Evolutionary conservation across 495 filamentous ascomycete species (phyloP).

Genomic region (Copromyces sp.): DNA sequence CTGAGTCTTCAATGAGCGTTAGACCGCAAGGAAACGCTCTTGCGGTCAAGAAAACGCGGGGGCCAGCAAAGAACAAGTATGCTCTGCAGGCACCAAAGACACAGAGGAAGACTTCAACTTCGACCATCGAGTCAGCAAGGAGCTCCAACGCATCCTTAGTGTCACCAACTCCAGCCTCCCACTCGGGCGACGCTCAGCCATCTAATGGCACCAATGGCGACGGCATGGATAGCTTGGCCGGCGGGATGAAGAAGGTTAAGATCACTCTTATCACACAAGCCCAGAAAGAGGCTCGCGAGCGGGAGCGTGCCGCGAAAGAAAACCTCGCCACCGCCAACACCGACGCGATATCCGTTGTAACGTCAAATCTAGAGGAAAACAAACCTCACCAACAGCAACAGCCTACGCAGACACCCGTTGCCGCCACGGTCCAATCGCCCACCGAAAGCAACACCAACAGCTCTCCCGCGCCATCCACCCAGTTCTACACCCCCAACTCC

Average conservation of each 20-base stretch:
- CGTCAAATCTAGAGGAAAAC: constrained; percentile 5
- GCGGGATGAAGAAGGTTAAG: constrained; percentile 66
- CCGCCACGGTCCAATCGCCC: neutral
- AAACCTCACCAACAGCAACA: neutral
- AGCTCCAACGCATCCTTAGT: neutral
- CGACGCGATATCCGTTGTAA: constrained; percentile 11
- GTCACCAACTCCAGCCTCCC: constrained; percentile 1
- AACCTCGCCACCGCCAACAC: constrained; percentile 9
- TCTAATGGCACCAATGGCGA: constrained; percentile 14
- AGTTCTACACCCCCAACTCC: neutral
- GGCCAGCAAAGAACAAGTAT: constrained; percentile 15
- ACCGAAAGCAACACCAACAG: neutral
- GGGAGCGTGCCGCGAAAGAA: constrained; percentile 16
- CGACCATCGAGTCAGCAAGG: neutral
- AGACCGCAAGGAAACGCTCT: constrained; percentile 17
- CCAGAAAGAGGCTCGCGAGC: constrained; percentile 49
- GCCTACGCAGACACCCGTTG: constrained; percentile 4
- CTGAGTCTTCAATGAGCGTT: constrained; percentile 29
- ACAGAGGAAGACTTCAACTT: constrained; percentile 33
- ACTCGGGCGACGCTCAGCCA: neutral
- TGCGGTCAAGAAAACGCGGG: constrained; percentile 37
- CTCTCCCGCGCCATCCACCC: constrained; percentile 1
- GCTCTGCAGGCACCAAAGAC: constrained; percentile 21
- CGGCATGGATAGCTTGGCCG: constrained; percentile 52
- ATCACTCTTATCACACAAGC: constrained; percentile 63